Conservation (phyloP, 2,329 filamentous ascomycete species). For the Alternaria arbusti region DNA sequence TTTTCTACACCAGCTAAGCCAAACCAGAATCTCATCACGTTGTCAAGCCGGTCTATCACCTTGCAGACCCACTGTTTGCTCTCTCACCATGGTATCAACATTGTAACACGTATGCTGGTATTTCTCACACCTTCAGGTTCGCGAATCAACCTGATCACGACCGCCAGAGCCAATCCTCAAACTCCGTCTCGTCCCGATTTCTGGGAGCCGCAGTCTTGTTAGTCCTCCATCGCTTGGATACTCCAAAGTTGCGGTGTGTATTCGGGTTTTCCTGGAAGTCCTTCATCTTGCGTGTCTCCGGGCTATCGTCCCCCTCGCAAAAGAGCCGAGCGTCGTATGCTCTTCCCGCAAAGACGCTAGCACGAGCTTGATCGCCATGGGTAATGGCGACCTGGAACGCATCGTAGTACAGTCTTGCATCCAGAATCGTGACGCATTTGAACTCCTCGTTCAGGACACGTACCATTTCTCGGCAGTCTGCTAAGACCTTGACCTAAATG, state of each 20-base stretch:
- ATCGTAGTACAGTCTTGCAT: background rate
- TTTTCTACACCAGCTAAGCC: background rate
- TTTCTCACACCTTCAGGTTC: background rate
- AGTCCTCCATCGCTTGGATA: too few relatives aligned
- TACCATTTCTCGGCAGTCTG: background rate
- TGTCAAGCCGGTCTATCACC: background rate
- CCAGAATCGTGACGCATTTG: background rate
- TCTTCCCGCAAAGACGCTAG: background rate
- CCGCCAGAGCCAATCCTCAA: background rate
- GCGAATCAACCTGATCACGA: background rate
- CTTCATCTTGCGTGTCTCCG: background rate
- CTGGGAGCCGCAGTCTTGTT: too few relatives aligned
- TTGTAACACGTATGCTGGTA: too few relatives aligned
- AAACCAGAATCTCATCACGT: background rate
- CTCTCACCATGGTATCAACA: too few relatives aligned
- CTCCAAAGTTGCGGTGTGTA: too few relatives aligned
- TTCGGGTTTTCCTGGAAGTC: background rate
- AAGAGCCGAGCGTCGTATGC: background rate
- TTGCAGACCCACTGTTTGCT: background rate
- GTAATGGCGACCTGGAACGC: background rate
- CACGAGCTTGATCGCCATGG: background rate
- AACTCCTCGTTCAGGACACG: background rate
- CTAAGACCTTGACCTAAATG: background rate
- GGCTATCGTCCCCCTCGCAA: background rate
- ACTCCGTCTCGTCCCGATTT: too few relatives aligned